phyloP scores from a whole-genome alignment of 1,284 basidiomycete genomes.

The Apiotrichum siamense region DNA sequence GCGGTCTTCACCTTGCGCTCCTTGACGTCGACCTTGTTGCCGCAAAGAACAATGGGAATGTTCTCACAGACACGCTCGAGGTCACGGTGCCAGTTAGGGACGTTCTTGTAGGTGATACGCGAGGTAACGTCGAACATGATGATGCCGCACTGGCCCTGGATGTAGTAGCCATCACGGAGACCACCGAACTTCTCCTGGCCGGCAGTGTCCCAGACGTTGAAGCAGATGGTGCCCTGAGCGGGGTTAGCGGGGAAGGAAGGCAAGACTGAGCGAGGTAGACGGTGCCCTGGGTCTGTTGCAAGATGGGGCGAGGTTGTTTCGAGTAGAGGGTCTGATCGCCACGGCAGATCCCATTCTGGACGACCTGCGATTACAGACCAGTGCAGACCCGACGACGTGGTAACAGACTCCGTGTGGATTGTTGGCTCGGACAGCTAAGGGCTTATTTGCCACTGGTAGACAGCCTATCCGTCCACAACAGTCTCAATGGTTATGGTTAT shows the following conservation, averaged over 20 bases:
- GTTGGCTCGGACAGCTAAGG: no score
- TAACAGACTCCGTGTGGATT: no score
- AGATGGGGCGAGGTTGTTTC: no score
- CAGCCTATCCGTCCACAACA: no score
- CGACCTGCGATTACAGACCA: no score
- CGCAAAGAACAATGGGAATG: constrained; percentile 98
- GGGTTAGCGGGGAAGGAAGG: constrained; percentile 1
- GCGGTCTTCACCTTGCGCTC: constrained; percentile 99
- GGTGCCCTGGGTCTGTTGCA: background rate
- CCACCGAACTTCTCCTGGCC: constrained; percentile 99
- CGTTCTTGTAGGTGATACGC: constrained; percentile 99
- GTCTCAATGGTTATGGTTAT: no score
- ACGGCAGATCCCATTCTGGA: no score
- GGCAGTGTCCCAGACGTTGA: constrained; percentile 99
- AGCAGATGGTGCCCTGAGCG: constrained; percentile 77
- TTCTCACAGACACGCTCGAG: constrained; percentile 99
- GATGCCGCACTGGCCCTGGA: constrained; percentile 99
- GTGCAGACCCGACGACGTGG: no score
- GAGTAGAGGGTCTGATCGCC: no score
- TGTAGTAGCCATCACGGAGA: constrained; percentile 96
- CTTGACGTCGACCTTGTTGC: constrained; percentile 99
- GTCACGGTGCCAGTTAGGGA: constrained; percentile 99
- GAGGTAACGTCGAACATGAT: constrained; percentile 99
- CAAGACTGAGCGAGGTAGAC: background rate
- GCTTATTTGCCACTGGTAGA: no score